Percentiles rank a stretch among this genome's conserved stretches.
These are phyloP conservation scores for Cystobasidium sp. DNA, from an alignment of 1,284 basidiomycete species.

Conservation along the genomic window DNA sequence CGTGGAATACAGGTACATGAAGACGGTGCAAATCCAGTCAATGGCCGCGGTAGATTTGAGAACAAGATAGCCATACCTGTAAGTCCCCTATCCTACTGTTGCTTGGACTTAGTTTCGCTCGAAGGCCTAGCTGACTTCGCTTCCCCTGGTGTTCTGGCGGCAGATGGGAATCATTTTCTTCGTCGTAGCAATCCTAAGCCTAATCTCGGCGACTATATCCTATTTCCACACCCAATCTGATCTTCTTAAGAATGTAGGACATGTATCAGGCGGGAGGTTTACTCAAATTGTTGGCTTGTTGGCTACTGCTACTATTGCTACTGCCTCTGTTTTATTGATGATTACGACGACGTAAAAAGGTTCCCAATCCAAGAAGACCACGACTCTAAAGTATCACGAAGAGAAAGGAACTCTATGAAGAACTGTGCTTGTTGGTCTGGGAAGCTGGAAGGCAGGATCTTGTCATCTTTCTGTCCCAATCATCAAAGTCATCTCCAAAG, in stretches of 20 bases:
- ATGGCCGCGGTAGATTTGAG: not conserved
- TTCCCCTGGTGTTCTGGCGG: too few species aligned
- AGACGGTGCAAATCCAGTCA: not conserved
- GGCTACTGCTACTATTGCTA: conserved; percentile 27
- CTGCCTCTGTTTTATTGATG: conserved; percentile 35
- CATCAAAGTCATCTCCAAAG: too few species aligned
- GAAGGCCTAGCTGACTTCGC: too few species aligned
- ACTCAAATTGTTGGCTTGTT: conserved; percentile 22
- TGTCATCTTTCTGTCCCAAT: too few species aligned
- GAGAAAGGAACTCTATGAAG: too few species aligned
- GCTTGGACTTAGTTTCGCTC: too few species aligned
- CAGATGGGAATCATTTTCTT: conserved; percentile 43
- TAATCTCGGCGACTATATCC: conserved; percentile 33
- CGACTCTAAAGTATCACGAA: too few species aligned
- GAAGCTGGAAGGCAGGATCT: too few species aligned
- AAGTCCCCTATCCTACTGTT: too few species aligned
- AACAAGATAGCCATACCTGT: conserved; percentile 29
- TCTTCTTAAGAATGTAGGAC: conserved; percentile 24
- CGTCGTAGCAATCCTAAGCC: conserved; percentile 17
- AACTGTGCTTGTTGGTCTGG: too few species aligned
- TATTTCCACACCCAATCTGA: conserved; percentile 33
- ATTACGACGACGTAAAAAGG: not conserved
- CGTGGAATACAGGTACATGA: not conserved
- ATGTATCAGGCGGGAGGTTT: conserved; percentile 14
- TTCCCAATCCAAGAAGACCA: not conserved